These are phyloP conservation scores for Scheffersomyces lignosus DNA, from an alignment of 805 yeast species.

Conservation along the genomic window DNA sequence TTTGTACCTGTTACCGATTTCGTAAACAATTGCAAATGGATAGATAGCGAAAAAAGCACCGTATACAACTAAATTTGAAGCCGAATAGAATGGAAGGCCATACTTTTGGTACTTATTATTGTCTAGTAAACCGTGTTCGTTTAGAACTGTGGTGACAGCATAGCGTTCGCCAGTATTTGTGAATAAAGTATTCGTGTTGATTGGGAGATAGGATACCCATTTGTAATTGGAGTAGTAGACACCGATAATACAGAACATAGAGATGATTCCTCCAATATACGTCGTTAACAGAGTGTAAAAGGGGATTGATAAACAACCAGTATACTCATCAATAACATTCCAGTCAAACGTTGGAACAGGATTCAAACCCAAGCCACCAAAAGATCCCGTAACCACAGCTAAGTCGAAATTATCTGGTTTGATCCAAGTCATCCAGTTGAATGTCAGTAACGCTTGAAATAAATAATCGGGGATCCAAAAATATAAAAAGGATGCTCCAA, in stretches of 20 bases:
- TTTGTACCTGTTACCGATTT: conserved; percentile 11
- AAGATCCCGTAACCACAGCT: conserved; percentile 49
- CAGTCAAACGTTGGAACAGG: conserved; percentile 58
- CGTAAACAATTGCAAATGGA: conserved; percentile 24
- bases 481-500: conserved; percentile 34
- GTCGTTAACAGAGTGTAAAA: conserved; percentile 22
- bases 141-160: conserved; percentile 11
- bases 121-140: conserved; percentile 9
- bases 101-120: conserved; percentile 14
- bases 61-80: conserved; percentile 19
- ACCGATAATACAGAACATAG: conserved; percentile 23
- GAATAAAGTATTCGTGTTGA: conserved; percentile 21
- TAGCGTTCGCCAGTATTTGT: conserved; percentile 24
- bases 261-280: conserved; percentile 23
- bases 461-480: conserved; percentile 48
- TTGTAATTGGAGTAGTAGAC: conserved; percentile 27
- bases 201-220: conserved; percentile 30
- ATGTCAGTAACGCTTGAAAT: conserved; percentile 41
- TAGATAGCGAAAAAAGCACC: conserved; percentile 24
- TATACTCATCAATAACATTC: too few relatives aligned
- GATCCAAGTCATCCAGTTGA: conserved; percentile 63
- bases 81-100: conserved; percentile 23
- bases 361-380: conserved; percentile 50
- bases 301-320: conserved; percentile 23
- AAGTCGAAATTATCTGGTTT: conserved; percentile 49